A percentile compares a stretch with the other conserved stretches of the same genome.
Evolutionary conservation across 2,329 filamentous ascomycete species (phyloP).

Genomic region (Mariannaea sp.): DNA sequence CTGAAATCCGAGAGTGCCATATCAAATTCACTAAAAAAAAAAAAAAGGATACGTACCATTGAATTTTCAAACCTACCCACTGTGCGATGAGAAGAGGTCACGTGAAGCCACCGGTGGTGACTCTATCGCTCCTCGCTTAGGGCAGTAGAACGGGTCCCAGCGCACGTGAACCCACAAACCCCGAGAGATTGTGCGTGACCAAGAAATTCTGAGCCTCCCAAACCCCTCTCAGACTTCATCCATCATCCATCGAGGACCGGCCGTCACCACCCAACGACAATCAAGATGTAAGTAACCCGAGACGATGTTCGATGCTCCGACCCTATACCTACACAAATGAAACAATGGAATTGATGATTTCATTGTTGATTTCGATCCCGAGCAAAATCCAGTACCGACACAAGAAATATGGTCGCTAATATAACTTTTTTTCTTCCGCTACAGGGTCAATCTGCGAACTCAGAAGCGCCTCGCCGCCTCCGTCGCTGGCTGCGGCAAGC

Average conservation of each 20-base stretch:
- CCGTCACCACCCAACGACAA: conserved; percentile 49
- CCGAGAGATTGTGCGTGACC: conserved; percentile 43
- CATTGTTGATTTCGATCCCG: conserved; percentile 17
- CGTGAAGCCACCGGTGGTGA: conserved; percentile 31
- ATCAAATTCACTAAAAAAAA: too few species aligned
- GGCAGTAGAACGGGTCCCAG: conserved; percentile 37
- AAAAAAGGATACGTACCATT: too few species aligned
- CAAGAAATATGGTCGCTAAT: conserved; percentile 37
- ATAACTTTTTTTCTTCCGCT: conserved; percentile 28
- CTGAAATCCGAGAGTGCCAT: too few species aligned
- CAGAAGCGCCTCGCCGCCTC: conserved; percentile 99
- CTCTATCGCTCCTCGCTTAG: conserved; percentile 49
- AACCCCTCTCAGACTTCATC: conserved; percentile 48
- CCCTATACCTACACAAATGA: conserved; percentile 2
- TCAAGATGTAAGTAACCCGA: conserved; percentile 51
- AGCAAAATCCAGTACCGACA: conserved; percentile 12
- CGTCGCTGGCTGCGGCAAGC: conserved; percentile 98
- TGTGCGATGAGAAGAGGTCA: too few species aligned
- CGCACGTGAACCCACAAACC: conserved; percentile 52
- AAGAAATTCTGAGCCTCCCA: conserved; percentile 48
- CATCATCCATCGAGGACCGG: conserved; percentile 47
- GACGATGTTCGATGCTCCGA: conserved; percentile 26
- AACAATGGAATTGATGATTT: conserved; percentile 27
- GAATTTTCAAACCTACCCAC: too few species aligned
- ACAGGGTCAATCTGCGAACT: conserved; percentile 98